Base-by-base conservation (phyloP, 371 early-diverging fungal species). In the Mitosporidium daphniae region DNA sequence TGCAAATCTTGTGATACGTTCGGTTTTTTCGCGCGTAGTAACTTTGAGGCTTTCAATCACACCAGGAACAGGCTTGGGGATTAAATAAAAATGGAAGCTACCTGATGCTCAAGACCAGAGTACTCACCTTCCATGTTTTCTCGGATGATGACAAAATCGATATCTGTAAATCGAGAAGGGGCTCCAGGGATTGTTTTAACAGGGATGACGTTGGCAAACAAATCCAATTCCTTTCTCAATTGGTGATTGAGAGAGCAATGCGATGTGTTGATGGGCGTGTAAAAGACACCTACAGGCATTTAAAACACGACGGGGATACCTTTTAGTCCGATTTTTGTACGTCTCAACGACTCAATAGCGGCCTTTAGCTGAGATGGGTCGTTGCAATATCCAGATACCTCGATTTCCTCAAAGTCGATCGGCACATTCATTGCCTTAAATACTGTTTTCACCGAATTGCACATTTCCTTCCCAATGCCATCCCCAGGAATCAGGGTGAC, bases 101-200 rank as follows among this genome's bases (percentile, higher is more conserved):
- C 7, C 7, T 4, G 59, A 53, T 86, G 89, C 52, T 86, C 89
- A 30, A 78, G 53, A 8, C 89, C 89, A 39, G 74, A 65, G 55
- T 86, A 86, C 52, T 82, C 82, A 34, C 89, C 89, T 48, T 86
- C 89, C 13, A 84, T 86, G 54, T 86, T 86, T 47, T 86, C 89
- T 53, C 89, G 70, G 41, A 86, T 77, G 35, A 86, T 73, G 32
- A 71, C 68, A 52, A 84, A 61, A 50, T 86, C 71, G 30, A 86
- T 72, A 32, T 63, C 53, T 35, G 58, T 51, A 48, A 74, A 70
- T 35, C 80, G 66, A 21, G 75, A 53, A 51, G 13, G 22, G 17
- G 12, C 17, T 6, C 32, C 68, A 63, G 8, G 64, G 61, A 22
- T 74, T 48, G 51, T 77, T 77, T 23, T n/a, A 40, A 61, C 53